Conservation (phyloP, 306 rosid species). For the Prunus kanzakura region DNA sequence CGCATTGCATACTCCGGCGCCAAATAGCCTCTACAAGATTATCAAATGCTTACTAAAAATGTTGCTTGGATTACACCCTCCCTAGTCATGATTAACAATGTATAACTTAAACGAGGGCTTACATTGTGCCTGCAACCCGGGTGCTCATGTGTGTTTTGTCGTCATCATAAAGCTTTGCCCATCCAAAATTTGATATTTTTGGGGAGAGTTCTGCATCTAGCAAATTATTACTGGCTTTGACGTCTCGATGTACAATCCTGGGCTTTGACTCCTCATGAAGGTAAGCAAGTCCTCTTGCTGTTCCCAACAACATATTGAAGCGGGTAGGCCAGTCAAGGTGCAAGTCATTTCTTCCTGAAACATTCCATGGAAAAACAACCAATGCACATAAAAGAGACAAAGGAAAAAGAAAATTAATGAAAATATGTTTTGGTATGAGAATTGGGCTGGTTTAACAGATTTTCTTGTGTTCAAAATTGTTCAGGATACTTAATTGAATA, state of each 20-base stretch:
- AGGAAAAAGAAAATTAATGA: neutral
- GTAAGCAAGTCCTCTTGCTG: constrained; percentile 33
- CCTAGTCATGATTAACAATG: neutral
- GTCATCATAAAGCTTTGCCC: constrained; percentile 38
- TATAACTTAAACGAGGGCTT: neutral
- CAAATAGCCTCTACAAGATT: constrained; percentile 27
- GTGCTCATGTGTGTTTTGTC: constrained; percentile 36
- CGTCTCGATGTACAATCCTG: constrained; percentile 25
- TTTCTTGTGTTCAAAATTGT: no score
- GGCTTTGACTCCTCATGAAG: constrained; percentile 37
- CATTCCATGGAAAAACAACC: neutral
- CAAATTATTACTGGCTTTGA: constrained; percentile 32
- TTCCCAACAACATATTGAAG: constrained; percentile 26
- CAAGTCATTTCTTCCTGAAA: constrained; percentile 12
- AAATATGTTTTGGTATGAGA: no score
- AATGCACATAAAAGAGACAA: neutral
- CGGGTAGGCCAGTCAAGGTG: constrained; percentile 33
- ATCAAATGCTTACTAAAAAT: neutral
- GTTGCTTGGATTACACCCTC: neutral
- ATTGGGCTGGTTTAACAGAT: no score
- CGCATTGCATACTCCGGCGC: constrained; percentile 28
- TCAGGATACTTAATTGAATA: no score
- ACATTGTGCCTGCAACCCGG: constrained; percentile 40
- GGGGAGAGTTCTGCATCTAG: constrained; percentile 21
- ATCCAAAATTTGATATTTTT: constrained; percentile 37